phyloP scores from a whole-genome alignment of 257 asterid genomes.

The Solanum tarijense region DNA sequence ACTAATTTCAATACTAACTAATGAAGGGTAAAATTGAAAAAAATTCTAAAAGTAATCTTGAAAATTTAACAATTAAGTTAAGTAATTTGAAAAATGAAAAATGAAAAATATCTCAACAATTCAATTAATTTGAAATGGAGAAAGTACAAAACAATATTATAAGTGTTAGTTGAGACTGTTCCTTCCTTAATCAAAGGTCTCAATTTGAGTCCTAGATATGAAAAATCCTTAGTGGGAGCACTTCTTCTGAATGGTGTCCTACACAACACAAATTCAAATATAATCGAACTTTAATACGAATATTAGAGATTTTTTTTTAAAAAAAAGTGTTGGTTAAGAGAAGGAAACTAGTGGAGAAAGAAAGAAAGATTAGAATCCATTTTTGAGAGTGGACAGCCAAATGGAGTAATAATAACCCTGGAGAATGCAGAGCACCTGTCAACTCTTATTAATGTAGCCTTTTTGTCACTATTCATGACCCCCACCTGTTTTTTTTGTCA shows the following conservation, averaged over 20 bases:
- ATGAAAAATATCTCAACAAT: too few relatives aligned
- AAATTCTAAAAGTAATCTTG: too few relatives aligned
- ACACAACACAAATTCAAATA: not conserved
- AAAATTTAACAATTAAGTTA: too few relatives aligned
- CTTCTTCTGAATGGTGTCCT: too few relatives aligned
- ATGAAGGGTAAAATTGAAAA: too few relatives aligned
- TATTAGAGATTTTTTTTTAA: too few relatives aligned
- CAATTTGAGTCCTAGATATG: rapidly evolving
- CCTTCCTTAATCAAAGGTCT: too few relatives aligned
- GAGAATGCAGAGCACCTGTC: not conserved
- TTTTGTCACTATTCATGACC: not conserved
- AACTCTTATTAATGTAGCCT: not conserved
- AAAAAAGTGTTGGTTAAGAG: not conserved
- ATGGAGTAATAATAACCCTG: not conserved
- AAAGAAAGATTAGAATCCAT: not conserved
- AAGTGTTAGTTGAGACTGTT: not conserved
- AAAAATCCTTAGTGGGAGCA: not conserved
- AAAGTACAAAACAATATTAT: too few relatives aligned
- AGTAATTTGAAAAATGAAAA: too few relatives aligned
- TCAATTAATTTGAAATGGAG: too few relatives aligned
- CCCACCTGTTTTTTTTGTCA: not conserved
- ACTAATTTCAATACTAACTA: too few relatives aligned
- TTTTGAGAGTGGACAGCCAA: not conserved
- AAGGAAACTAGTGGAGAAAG: not conserved
- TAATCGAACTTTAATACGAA: too few relatives aligned